These are phyloP conservation scores for Yamadazyma olivae DNA, from an alignment of 805 yeast species.

Conservation along the genomic window DNA sequence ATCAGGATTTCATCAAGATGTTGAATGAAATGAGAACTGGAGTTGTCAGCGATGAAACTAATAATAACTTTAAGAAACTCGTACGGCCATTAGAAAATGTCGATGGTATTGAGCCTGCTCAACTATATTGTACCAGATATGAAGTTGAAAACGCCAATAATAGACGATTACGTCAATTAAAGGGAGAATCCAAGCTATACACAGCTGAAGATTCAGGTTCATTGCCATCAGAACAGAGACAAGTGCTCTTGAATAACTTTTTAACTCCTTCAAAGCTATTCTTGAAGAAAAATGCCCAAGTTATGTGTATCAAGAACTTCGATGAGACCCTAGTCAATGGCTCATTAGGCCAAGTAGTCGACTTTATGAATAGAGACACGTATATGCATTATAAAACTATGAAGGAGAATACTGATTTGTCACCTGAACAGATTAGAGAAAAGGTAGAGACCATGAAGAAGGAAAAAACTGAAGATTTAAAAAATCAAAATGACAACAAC, in stretches of 20 bases:
- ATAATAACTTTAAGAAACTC: constrained; percentile 48
- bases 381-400: constrained; percentile 24
- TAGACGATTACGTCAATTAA: constrained; percentile 43
- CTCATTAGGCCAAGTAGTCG: constrained; percentile 66
- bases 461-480: constrained; percentile 15
- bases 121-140: constrained; percentile 65
- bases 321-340: constrained; percentile 77
- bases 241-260: constrained; percentile 50
- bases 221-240: constrained; percentile 40
- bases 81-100: constrained; percentile 47
- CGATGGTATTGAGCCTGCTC: constrained; percentile 70
- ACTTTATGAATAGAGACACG: constrained; percentile 44
- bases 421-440: constrained; percentile 16
- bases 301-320: constrained; percentile 75
- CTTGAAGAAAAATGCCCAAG: constrained; percentile 73
- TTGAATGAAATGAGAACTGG: constrained; percentile 74
- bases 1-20: constrained; percentile 66
- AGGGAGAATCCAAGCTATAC: constrained; percentile 43
- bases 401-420: constrained; percentile 16
- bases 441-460: constrained; percentile 2
- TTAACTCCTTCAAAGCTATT: constrained; percentile 57
- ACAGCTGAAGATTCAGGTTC: constrained; percentile 56
- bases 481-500: constrained; percentile 15
- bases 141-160: constrained; percentile 71
- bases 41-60: constrained; percentile 45